phyloP scores from a whole-genome alignment of 345 rosid genomes.

The Isatis tinctoria region DNA sequence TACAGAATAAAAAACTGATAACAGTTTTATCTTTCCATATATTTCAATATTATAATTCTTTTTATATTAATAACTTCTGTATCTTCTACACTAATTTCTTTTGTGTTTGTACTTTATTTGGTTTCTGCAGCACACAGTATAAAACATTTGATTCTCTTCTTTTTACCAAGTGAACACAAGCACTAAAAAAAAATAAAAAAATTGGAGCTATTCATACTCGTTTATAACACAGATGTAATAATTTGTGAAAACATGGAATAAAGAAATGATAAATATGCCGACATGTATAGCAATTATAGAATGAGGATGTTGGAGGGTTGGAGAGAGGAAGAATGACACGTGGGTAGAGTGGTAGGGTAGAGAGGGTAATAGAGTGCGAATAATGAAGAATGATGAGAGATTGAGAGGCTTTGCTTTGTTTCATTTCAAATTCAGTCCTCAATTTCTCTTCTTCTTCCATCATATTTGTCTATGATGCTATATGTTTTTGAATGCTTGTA shows the following conservation, averaged over 20 bases:
- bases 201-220: neutral
- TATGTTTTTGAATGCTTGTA: neutral
- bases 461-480: neutral
- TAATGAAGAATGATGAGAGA: conserved; percentile 32
- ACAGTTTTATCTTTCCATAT: too few species aligned
- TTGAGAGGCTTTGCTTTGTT: conserved; percentile 16
- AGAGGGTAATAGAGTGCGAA: conserved; percentile 32
- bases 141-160: neutral
- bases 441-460: neutral
- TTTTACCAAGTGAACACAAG: neutral
- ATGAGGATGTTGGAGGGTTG: conserved; percentile 28
- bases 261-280: conserved; percentile 17
- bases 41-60: too few species aligned
- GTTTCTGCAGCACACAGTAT: neutral
- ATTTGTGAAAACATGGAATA: neutral
- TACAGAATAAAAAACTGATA: too few species aligned
- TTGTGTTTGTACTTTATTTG: neutral
- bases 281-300: conserved; percentile 19
- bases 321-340: conserved; percentile 30
- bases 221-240: neutral
- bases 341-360: conserved; percentile 28
- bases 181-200: neutral
- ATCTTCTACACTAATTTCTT: neutral
- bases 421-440: conserved; percentile 15
- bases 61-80: neutral